These are phyloP conservation scores for Saccharomycopsis vini DNA, from an alignment of 805 yeast genomes.

Conservation along the genomic window DNA sequence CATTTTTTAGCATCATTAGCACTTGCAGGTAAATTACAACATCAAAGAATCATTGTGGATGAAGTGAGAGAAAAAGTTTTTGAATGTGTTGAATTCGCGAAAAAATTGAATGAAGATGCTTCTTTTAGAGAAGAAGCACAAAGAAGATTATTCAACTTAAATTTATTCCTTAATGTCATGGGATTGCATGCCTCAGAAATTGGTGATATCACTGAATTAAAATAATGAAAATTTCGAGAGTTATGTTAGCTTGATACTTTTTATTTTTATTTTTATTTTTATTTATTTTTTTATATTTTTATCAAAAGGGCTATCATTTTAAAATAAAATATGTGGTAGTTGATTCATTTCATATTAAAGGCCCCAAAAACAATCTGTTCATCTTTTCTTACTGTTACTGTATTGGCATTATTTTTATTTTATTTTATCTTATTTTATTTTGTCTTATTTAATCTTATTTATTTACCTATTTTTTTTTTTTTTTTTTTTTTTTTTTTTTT, in stretches of 20 bases:
- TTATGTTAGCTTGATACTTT: neutral
- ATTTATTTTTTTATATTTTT: neutral
- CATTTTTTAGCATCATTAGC: slow-evolving; percentile 93
- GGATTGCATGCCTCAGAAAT: slow-evolving; percentile 88
- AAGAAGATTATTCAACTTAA: slow-evolving; percentile 68
- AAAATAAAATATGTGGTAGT: neutral
- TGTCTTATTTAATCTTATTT: too few species aligned
- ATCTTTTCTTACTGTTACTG: too few species aligned
- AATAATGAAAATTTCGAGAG: too few species aligned
- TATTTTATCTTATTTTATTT: too few species aligned
- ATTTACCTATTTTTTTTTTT: too few species aligned
- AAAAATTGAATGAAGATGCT: slow-evolving; percentile 30
- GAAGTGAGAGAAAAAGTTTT: slow-evolving; percentile 90
- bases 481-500: too few species aligned
- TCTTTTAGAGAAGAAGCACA: slow-evolving; percentile 42
- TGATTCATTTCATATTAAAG: too few species aligned
- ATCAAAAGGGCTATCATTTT: neutral
- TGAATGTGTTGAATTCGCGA: slow-evolving; percentile 75
- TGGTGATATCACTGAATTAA: slow-evolving; percentile 68
- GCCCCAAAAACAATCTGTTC: too few species aligned
- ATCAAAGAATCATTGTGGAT: slow-evolving; percentile 89
- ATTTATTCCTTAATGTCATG: slow-evolving; percentile 90
- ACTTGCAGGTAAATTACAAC: slow-evolving; percentile 79
- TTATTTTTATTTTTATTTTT: neutral
- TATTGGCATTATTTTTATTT: too few species aligned